phyloP scores from a whole-genome alignment of 164 flowering plant genomes.

The Hamamelis virginiana region DNA sequence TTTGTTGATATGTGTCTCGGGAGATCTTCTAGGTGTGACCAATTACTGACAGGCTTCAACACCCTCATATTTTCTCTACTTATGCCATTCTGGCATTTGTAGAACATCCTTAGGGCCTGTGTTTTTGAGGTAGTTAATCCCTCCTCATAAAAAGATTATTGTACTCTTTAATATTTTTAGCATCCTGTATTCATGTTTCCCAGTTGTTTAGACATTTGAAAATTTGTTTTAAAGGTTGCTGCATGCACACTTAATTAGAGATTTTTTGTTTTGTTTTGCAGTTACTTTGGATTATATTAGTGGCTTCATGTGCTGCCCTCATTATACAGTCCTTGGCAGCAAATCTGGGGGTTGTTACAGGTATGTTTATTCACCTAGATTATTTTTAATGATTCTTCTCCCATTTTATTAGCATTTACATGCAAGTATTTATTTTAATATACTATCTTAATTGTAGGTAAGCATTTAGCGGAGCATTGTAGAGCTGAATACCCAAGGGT shows the following conservation, averaged over 20 bases:
- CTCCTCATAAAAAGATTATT: no score
- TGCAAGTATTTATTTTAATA: neutral
- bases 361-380: conserved; percentile 23
- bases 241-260: neutral
- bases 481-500: conserved; percentile 67
- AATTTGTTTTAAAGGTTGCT: neutral
- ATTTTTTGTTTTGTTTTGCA: conserved; percentile 31
- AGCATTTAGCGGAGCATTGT: conserved; percentile 94
- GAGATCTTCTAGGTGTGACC: neutral
- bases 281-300: conserved; percentile 90
- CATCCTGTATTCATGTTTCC: no score
- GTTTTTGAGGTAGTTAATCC: no score
- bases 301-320: conserved; percentile 90
- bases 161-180: no score
- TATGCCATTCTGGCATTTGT: no score
- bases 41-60: no score
- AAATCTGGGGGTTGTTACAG: conserved; percentile 94
- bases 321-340: conserved; percentile 89
- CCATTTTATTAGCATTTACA: neutral
- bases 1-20: neutral
- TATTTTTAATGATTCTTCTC: neutral
- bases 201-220: no score
- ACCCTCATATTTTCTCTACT: no score
- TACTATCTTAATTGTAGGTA: conserved; percentile 48
- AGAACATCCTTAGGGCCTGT: no score